phyloP scores from a whole-genome alignment of 768 basidiomycete genomes.

The Lactarius hengduanensis region DNA sequence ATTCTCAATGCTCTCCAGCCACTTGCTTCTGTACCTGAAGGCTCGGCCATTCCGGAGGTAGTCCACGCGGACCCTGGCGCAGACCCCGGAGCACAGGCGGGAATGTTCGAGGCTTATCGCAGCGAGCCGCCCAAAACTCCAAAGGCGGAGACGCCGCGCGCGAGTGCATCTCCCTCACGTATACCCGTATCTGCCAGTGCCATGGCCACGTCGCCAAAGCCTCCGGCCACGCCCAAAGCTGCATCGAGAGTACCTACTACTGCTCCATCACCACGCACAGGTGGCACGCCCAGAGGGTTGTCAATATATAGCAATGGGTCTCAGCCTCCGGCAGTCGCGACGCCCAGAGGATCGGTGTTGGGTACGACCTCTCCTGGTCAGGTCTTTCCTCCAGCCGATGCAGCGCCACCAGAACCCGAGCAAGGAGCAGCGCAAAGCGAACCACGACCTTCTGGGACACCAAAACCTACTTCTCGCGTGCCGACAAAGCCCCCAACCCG shows the following conservation, averaged over 20 bases:
- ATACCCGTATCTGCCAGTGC: conserved; percentile 7
- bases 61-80: conserved; percentile 6
- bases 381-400: conserved; percentile 1
- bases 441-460: not conserved
- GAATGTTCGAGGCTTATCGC: conserved; percentile 22
- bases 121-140: conserved; percentile 24
- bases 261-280: conserved; percentile 12
- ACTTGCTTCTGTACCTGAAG: conserved; percentile 28
- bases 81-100: not conserved
- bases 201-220: conserved; percentile 9
- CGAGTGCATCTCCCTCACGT: conserved; percentile 18
- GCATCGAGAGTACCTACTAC: conserved; percentile 17
- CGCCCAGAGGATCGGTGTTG: conserved; percentile 11
- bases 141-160: conserved; percentile 27
- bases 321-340: conserved; percentile 17
- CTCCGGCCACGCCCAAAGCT: conserved; percentile 15
- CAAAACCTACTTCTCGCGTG: conserved; percentile 11
- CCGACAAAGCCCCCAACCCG: conserved; percentile 19
- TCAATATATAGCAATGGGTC: conserved; percentile 22
- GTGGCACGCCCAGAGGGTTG: conserved; percentile 24
- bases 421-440: conserved; percentile 4
- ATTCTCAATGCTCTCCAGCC: conserved; percentile 32
- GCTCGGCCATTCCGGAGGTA: conserved; percentile 24
- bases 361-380: conserved; percentile 6
- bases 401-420: conserved; percentile 7